Conservation (phyloP, 73 alveolate species). For the Breviolum minutum region DNA sequence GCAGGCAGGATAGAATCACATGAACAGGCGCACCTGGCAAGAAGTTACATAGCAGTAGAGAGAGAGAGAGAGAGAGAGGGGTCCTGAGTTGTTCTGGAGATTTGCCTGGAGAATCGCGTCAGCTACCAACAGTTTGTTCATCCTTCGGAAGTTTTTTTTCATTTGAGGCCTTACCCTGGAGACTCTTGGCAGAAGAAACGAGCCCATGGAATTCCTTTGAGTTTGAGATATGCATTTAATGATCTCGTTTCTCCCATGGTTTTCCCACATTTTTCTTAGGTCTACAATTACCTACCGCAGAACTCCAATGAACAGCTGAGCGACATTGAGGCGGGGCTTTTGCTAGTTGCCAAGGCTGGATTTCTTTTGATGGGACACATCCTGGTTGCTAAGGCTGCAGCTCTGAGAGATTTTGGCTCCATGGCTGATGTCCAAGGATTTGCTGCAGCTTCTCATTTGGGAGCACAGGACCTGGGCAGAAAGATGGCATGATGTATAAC, state of each 20-base stretch:
- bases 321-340: not conserved
- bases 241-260: not conserved
- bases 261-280: not conserved
- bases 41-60: too few relatives aligned
- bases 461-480: not conserved
- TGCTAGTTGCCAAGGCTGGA: not conserved
- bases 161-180: slow-evolving; percentile 45
- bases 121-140: not conserved
- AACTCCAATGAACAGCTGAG: not conserved
- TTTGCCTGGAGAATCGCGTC: too few relatives aligned
- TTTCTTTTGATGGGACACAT: not conserved
- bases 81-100: not conserved
- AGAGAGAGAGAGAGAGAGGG: too few relatives aligned
- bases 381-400: slow-evolving; percentile 25
- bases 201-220: not conserved
- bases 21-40: too few relatives aligned
- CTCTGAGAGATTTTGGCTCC: not conserved
- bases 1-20: not conserved
- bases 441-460: slow-evolving; percentile 9
- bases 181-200: not conserved
- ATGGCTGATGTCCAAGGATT: not conserved
- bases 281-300: slow-evolving; percentile 66
- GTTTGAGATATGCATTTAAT: too few relatives aligned
- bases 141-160: too few relatives aligned
- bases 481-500: not conserved